Conservation (phyloP, 2,329 filamentous ascomycete genomes). For the Aspergillus sp. region DNA sequence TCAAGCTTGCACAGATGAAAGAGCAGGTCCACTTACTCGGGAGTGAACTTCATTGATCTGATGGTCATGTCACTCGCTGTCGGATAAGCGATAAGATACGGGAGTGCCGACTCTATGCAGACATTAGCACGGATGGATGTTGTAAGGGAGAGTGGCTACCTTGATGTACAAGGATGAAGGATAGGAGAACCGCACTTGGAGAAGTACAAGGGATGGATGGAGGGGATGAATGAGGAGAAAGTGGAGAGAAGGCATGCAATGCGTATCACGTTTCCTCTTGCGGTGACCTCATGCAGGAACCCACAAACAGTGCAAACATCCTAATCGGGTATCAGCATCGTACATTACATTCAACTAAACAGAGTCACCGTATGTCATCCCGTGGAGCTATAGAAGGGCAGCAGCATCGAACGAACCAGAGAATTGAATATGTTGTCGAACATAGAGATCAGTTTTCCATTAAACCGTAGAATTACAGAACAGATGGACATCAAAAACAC, state of each 20-base stretch:
- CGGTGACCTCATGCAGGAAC: not conserved
- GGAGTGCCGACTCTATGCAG: not conserved
- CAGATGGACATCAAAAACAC: slow-evolving; percentile 1
- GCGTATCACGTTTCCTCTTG: not conserved
- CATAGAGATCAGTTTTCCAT: slow-evolving; percentile 2
- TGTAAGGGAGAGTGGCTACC: too few species aligned
- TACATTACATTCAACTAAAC: too few species aligned
- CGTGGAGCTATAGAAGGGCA: too few species aligned
- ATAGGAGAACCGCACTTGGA: not conserved
- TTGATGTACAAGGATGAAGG: too few species aligned
- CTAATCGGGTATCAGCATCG: not conserved
- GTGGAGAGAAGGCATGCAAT: not conserved
- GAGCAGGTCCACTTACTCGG: slow-evolving; percentile 31
- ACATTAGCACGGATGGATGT: not conserved
- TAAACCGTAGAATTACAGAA: slow-evolving; percentile 15
- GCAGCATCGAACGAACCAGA: too few species aligned
- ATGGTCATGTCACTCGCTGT: slow-evolving; percentile 36
- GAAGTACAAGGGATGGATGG: not conserved
- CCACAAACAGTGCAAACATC: not conserved
- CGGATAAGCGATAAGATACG: slow-evolving; percentile 9
- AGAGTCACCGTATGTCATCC: too few species aligned
- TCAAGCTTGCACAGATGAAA: not conserved
- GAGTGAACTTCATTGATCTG: slow-evolving; percentile 40
- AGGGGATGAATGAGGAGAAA: slow-evolving; percentile 1
- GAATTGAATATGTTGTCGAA: not conserved